Conservation (phyloP, 441 rosid species). For the Gossypium trilobum region DNA sequence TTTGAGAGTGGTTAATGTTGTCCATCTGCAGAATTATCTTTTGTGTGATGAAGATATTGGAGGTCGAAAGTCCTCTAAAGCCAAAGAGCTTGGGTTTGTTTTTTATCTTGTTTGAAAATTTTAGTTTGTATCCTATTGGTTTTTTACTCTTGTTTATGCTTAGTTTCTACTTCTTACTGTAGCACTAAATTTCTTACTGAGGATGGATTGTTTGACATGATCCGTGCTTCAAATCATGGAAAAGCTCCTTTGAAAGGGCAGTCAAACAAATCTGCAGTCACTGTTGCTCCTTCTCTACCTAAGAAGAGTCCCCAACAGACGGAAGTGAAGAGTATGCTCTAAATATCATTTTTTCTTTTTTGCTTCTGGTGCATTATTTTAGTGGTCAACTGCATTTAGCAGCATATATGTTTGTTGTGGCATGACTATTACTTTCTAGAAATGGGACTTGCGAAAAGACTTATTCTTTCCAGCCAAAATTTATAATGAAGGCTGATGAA, state of each 20-base stretch:
- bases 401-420: neutral
- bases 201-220: slow-evolving; percentile 78
- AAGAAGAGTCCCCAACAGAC: slow-evolving; percentile 54
- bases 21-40: slow-evolving; percentile 67
- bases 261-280: slow-evolving; percentile 33
- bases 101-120: slow-evolving; percentile 11
- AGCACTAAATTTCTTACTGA: slow-evolving; percentile 77
- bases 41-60: slow-evolving; percentile 92
- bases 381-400: neutral
- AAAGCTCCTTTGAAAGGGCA: slow-evolving; percentile 34
- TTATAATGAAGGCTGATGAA: neutral
- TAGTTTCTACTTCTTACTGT: slow-evolving; percentile 21
- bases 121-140: slow-evolving; percentile 17
- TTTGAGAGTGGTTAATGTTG: slow-evolving; percentile 24
- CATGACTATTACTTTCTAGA: neutral
- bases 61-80: slow-evolving; percentile 76
- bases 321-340: slow-evolving; percentile 44
- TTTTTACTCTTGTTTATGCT: slow-evolving; percentile 15
- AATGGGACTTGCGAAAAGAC: neutral
- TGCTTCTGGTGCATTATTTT: neutral
- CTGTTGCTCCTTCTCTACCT: slow-evolving; percentile 29
- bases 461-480: neutral
- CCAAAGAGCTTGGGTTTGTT: slow-evolving; percentile 86
- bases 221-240: slow-evolving; percentile 51
- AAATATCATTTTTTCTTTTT: slow-evolving; percentile 2